These are phyloP conservation scores for Rhodotorula graminis DNA, from an alignment of 768 basidiomycete genomes.

Conservation along the genomic window DNA sequence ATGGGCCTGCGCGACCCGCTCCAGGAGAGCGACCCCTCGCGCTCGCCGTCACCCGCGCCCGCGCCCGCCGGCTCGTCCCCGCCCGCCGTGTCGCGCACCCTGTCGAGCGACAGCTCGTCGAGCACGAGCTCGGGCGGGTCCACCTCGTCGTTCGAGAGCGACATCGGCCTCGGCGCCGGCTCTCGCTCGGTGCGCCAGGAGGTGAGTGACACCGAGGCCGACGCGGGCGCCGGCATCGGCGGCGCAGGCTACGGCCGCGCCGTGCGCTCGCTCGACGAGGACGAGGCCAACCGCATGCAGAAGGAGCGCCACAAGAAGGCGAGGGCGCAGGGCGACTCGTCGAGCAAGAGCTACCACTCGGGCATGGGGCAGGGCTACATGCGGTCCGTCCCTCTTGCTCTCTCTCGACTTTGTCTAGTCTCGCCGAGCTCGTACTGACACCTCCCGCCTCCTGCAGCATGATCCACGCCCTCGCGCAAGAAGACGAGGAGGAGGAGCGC, in stretches of 20 bases:
- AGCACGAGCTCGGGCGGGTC: background rate
- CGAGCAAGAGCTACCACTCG: slow-evolving; percentile 10
- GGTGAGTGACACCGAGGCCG: background rate
- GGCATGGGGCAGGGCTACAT: slow-evolving; percentile 26
- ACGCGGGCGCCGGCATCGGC: background rate
- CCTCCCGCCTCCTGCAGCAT: slow-evolving; percentile 1
- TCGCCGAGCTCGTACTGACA: background rate
- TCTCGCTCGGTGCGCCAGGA: background rate
- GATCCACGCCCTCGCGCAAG: slow-evolving; percentile 33
- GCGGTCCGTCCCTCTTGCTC: background rate
- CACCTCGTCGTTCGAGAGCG: background rate
- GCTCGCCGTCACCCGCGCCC: background rate
- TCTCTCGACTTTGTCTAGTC: too few relatives aligned
- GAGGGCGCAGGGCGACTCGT: background rate
- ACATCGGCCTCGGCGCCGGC: too few relatives aligned
- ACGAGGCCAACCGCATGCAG: background rate
- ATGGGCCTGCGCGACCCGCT: slow-evolving; percentile 2
- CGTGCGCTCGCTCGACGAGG: background rate
- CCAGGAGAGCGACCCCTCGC: background rate
- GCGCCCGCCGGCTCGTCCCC: background rate
- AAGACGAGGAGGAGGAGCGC: slow-evolving; percentile 6
- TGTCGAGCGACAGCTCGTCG: background rate
- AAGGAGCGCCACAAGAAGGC: background rate
- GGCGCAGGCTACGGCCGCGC: background rate
- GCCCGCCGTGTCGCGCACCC: background rate